Evolutionary conservation across 345 rosid species (phyloP), one percentile per base, ranked within the genome.

Genomic region (Durio zibethinus): DNA sequence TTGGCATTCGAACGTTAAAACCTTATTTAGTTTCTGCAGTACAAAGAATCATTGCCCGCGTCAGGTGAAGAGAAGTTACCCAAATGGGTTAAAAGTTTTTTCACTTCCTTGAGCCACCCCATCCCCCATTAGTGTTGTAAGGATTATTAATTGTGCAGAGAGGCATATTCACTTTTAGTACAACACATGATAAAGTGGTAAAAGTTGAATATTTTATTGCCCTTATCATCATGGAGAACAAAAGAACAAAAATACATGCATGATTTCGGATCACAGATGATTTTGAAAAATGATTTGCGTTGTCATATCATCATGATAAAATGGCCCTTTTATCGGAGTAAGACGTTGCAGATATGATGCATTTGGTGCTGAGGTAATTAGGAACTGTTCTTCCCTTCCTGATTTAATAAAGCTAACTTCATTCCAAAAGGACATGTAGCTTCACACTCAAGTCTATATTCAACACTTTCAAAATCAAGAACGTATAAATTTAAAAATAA

Each of bases 291-390:
- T 14, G 23, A 35, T 62, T 76, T 48, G 20, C 42, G 18, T 31
- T 33, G 72, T 76, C 59, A 48, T 63, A 76, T 76, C 72, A 76
- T 62, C 72, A 76, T 76, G 50, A 33, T 62, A 73, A 56, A 54
- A 21, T 23, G 29, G 31, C 50, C 23, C 38, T 65, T 64, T 36
- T 25, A 38, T 38, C 12, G 16, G 69, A 65, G 15, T 23, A 25
- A 45, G 61, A 73, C 76, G 76, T 73, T 73, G 48, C 36, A 35
- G 16, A 56, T 2, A 73, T 38, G 5, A 73, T 73, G 64, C 48
- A 54, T 15, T 35, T 36, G 5, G 25, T 62, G 36, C n/a, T 61
- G 66, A 31, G 66, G 38, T 27, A 33, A n/a, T 62, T 31, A 16
- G 38, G 20, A 12, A 0, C 23, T 23, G 25, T 57, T 57, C 62